phyloP scores from a whole-genome alignment of 441 rosid genomes.

The Adansonia madagascariensis region DNA sequence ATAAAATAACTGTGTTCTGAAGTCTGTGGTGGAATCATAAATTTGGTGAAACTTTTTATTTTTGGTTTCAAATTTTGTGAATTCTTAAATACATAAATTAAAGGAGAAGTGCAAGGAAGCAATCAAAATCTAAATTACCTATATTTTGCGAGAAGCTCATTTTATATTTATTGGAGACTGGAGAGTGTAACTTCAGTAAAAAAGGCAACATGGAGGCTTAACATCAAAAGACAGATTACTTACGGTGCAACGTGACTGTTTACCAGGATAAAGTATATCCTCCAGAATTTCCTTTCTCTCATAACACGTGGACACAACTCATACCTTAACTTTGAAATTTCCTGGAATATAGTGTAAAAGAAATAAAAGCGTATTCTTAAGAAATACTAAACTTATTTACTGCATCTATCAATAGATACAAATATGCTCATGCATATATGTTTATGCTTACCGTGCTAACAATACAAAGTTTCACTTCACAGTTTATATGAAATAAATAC shows the following conservation, averaged over 20 bases:
- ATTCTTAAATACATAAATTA: not conserved
- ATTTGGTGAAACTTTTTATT: not conserved
- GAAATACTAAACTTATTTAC: not conserved
- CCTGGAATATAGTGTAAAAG: constrained; percentile 35
- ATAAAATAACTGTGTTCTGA: not conserved
- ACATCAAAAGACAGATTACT: constrained; percentile 23
- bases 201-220: not conserved
- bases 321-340: constrained; percentile 51
- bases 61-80: not conserved
- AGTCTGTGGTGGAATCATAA: not conserved
- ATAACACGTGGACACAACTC: constrained; percentile 51
- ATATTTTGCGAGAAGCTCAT: not conserved
- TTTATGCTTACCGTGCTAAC: not conserved
- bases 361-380: not conserved
- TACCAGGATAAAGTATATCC: constrained; percentile 50
- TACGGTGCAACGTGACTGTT: constrained; percentile 44
- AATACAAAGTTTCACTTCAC: not conserved
- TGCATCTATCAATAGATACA: not conserved
- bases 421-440: constrained; percentile 14
- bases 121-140: not conserved
- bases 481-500: not conserved
- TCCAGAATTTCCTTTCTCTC: constrained; percentile 58
- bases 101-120: not conserved
- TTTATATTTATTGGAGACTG: not conserved
- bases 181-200: not conserved